Evolutionary conservation across 2,329 filamentous ascomycete species (phyloP), one percentile per base, ranked within the genome.

Genomic region (Claviceps sp.): DNA sequence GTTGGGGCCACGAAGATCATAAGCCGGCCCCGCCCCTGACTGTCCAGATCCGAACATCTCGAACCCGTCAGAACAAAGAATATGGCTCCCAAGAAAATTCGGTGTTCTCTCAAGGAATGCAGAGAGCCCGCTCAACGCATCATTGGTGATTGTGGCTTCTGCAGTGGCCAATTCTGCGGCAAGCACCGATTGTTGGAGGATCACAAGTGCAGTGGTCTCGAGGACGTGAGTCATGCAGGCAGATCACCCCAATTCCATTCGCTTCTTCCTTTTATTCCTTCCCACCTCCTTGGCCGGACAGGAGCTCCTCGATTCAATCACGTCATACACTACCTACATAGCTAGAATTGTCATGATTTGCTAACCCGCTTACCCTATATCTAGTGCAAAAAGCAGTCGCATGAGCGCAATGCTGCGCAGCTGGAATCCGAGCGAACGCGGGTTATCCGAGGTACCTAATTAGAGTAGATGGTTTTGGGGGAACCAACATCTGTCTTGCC

Each of bases 111-210:
- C 74, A 90, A 91, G 71, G 84, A 89, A 60, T 97, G 93, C 81
- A 88, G 82, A 66, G 84, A 88, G 61, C 79, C 80, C 34, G 90
- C 89, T 16, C 90, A 96, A 70, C 85, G 88, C 58, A 96, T 98
- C 63, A 87, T 96, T 54, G 93, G 93, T 51, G 91, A 97, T 73
- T 98, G 93, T 72, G 85, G 83, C 55, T 97, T 97, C 76, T 98
- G 93, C 74, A 77, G 85, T 52, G 89, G 90, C 46, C 87, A 94
- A 67, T 97, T 88, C 75, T 98, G 93, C 72, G 88, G 88, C 61
- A 95, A 89, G 74, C 93, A 98, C 72, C 80, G 93, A 52, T 79
- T 97, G 72, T 72, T 97, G 57, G 93, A 98, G 70, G 87, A 91
- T 61, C 93, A 98, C 73, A 88, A 88, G 72, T 98, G 93, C 73